phyloP scores from a whole-genome alignment of 2,329 filamentous ascomycete species.

The Chaetomiaceae sp. region DNA sequence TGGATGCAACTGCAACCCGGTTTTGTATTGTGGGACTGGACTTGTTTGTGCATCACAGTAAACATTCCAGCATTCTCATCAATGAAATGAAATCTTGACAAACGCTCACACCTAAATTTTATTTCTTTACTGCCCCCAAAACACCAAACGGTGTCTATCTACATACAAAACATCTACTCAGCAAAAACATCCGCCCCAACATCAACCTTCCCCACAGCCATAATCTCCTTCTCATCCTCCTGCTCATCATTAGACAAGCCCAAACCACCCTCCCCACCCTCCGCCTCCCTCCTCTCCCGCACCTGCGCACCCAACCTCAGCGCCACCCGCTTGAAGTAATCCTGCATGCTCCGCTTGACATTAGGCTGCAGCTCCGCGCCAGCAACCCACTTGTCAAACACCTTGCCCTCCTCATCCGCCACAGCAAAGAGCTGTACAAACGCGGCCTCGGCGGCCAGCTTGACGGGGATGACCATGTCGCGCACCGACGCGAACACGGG shows the following conservation, averaged over 20 bases:
- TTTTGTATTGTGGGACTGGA: no score
- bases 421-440: conserved; percentile 90
- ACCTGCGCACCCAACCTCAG: conserved; percentile 80
- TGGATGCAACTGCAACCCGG: no score
- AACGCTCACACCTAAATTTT: background rate
- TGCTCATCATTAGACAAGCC: conserved; percentile 85
- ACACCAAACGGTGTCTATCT: no score
- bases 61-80: no score
- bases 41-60: no score
- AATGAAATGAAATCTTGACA: no score
- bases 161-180: background rate
- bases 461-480: conserved; percentile 89
- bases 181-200: conserved; percentile 56
- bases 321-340: conserved; percentile 95
- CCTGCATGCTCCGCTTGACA: conserved; percentile 83
- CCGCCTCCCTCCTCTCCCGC: conserved; percentile 82
- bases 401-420: conserved; percentile 74
- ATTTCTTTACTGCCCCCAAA: background rate
- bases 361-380: conserved; percentile 62
- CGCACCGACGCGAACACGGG: conserved; percentile 86
- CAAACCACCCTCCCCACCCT: conserved; percentile 80
- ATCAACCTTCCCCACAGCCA: conserved; percentile 90
- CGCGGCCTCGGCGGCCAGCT: conserved; percentile 88
- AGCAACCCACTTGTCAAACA: conserved; percentile 88
- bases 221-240: conserved; percentile 93